Conservation (phyloP, 352 stramenopile species). For the Chrysophaeum taylorii region DNA sequence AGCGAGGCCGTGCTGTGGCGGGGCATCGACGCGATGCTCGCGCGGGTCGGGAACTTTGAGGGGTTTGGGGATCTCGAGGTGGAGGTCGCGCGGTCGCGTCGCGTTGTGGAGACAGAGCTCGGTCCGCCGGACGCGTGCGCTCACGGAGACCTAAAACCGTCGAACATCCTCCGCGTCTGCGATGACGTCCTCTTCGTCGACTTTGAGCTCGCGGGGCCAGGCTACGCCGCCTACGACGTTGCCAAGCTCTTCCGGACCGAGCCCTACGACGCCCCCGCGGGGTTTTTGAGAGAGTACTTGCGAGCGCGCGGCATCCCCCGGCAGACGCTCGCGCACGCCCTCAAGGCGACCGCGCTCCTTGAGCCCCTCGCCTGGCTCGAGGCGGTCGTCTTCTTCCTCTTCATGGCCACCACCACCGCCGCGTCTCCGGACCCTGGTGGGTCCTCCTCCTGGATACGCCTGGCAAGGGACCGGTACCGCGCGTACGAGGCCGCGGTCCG, state of each 20-base stretch:
- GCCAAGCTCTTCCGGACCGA: background rate
- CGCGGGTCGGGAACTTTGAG: background rate
- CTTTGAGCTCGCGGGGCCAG: background rate
- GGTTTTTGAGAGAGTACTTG: background rate
- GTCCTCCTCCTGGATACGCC: too few species aligned
- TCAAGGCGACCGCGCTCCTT: background rate
- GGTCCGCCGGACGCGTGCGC: background rate
- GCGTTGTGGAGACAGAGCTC: background rate
- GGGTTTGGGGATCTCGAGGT: background rate
- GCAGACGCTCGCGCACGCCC: background rate
- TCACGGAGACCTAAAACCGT: conserved; percentile 6
- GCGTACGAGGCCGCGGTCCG: too few species aligned
- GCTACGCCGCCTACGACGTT: background rate
- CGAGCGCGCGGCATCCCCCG: background rate
- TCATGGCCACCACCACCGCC: too few species aligned
- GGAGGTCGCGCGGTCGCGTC: background rate
- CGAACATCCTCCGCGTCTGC: background rate
- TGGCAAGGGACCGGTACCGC: too few species aligned
- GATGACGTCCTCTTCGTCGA: background rate
- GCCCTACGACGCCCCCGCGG: background rate
- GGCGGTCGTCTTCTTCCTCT: background rate
- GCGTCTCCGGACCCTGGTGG: too few species aligned
- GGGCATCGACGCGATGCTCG: conserved; percentile 9
- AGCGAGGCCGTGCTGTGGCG: background rate
- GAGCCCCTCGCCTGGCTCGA: conserved; percentile 2